These are phyloP conservation scores for Pneumocystis jirovecii DNA, from an alignment of 1,139 yeast species.

Conservation along the genomic window DNA sequence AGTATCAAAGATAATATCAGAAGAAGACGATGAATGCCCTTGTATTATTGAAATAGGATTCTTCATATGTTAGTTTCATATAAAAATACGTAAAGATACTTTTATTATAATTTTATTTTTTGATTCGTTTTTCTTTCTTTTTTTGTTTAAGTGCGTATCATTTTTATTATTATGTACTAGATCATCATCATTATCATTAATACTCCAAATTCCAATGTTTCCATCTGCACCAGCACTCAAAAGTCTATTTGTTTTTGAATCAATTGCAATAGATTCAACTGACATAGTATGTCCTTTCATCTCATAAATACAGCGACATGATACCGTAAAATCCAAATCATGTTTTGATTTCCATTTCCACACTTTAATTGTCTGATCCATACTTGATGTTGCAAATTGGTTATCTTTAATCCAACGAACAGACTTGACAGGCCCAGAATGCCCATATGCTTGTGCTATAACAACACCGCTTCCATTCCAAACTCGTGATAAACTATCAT, in stretches of 20 bases:
- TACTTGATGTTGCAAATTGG: constrained; percentile 70
- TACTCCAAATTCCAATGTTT: constrained; percentile 74
- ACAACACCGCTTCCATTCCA: constrained; percentile 78
- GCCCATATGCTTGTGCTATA: constrained; percentile 71
- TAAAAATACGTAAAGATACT: not conserved
- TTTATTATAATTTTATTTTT: constrained; percentile 3
- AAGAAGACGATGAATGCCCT: constrained; percentile 77
- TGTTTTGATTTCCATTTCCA: constrained; percentile 55
- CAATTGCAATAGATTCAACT: constrained; percentile 31
- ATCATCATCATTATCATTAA: constrained; percentile 66
- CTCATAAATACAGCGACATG: not conserved
- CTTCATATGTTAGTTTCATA: not conserved
- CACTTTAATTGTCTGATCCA: constrained; percentile 73
- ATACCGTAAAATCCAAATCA: constrained; percentile 19
- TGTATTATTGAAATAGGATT: constrained; percentile 43
- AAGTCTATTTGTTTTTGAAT: constrained; percentile 38
- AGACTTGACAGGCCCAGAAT: constrained; percentile 68
- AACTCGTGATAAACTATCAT: constrained; percentile 85
- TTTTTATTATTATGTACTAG: constrained; percentile 54
- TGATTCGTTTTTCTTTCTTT: constrained; percentile 22
- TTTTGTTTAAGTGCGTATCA: constrained; percentile 38
- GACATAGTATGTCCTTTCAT: not conserved
- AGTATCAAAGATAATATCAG: constrained; percentile 61
- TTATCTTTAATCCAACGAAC: constrained; percentile 55
- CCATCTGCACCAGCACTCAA: constrained; percentile 76